Evolutionary conservation across 495 filamentous ascomycete genomes (phyloP).

Genomic region (Neurospora pannonica): DNA sequence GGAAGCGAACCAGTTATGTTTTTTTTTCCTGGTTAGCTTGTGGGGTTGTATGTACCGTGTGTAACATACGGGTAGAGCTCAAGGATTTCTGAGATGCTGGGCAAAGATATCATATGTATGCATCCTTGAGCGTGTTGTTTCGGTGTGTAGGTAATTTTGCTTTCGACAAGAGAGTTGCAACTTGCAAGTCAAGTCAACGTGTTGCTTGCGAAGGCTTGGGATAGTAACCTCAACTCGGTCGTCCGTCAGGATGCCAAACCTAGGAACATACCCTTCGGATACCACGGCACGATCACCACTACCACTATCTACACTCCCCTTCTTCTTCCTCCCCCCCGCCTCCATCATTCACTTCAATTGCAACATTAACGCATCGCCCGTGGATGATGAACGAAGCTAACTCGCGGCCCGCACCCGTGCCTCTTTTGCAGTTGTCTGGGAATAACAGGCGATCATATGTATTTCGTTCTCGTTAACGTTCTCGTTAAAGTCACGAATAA

Average conservation of each 20-base stretch:
- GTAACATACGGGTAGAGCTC: background rate
- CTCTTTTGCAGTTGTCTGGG: no score
- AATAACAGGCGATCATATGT: background rate
- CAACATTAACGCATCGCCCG: background rate
- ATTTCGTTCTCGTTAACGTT: background rate
- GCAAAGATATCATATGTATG: background rate
- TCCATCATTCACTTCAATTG: background rate
- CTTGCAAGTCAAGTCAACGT: no score
- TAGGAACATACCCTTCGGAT: background rate
- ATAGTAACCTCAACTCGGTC: background rate
- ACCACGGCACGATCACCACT: background rate
- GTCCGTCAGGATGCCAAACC: background rate
- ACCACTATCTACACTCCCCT: no score
- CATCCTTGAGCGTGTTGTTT: background rate
- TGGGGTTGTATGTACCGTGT: background rate
- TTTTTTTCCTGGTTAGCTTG: background rate
- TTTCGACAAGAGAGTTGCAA: background rate
- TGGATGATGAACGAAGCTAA: background rate
- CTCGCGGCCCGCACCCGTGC: background rate
- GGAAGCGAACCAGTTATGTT: background rate
- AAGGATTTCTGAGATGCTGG: background rate
- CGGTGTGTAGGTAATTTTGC: background rate
- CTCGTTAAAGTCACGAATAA: background rate
- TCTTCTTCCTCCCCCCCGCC: background rate
- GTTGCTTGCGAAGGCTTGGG: background rate